Percentiles rank a stretch among this genome's conserved stretches.
Conservation (phyloP, 2,329 filamentous ascomycete genomes). For the Xylariaceae sp. region DNA sequence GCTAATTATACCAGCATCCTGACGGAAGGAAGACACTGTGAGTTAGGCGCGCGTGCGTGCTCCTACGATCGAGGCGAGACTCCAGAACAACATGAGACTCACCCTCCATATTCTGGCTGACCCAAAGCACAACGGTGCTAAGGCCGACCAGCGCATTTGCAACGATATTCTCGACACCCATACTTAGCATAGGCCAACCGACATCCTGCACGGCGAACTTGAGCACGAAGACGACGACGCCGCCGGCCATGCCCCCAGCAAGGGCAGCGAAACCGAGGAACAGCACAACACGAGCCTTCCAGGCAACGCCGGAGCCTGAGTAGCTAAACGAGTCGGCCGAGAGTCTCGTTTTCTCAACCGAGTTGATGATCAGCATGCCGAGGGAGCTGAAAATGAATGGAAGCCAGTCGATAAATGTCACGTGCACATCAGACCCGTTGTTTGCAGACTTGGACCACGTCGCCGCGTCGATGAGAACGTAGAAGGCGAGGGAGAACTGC, state of each 20-base stretch:
- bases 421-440: constrained; percentile 61
- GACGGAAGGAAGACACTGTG: no score
- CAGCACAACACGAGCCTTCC: constrained; percentile 66
- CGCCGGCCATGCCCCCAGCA: constrained; percentile 66
- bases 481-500: constrained; percentile 67
- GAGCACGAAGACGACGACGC: constrained; percentile 66
- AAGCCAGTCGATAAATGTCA: constrained; percentile 69
- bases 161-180: constrained; percentile 66
- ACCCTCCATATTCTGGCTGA: constrained; percentile 71
- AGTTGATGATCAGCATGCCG: constrained; percentile 71
- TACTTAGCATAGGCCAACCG: constrained; percentile 57
- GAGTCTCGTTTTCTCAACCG: constrained; percentile 64
- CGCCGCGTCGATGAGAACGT: constrained; percentile 65
- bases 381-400: constrained; percentile 65
- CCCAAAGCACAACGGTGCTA: constrained; percentile 64
- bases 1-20: no score
- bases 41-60: background rate
- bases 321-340: constrained; percentile 63
- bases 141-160: constrained; percentile 62
- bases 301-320: constrained; percentile 61
- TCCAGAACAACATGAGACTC: constrained; percentile 64
- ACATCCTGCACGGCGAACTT: constrained; percentile 60
- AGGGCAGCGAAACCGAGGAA: constrained; percentile 65
- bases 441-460: constrained; percentile 62
- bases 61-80: constrained; percentile 1